Evolutionary conservation across 2,329 filamentous ascomycete species (phyloP).

Genomic region (Penicillium sp.): DNA sequence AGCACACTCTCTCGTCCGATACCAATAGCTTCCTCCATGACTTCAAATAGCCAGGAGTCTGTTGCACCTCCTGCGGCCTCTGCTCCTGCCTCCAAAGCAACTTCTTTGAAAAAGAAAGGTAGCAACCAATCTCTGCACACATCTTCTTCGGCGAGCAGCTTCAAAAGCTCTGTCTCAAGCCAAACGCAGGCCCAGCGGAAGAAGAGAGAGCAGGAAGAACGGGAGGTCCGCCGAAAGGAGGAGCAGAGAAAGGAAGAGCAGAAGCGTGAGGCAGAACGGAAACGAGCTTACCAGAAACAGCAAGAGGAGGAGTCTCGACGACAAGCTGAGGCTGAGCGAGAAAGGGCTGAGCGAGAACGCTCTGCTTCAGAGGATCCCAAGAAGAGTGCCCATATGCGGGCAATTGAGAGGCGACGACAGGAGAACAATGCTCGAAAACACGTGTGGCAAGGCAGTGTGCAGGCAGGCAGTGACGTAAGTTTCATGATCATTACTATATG

Average conservation of each 20-base stretch:
- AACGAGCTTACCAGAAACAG: constrained; percentile 64
- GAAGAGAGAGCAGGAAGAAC: constrained; percentile 85
- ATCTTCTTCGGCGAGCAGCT: constrained; percentile 58
- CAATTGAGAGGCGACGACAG: constrained; percentile 58
- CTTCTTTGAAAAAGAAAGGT: constrained; percentile 64
- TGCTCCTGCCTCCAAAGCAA: constrained; percentile 54
- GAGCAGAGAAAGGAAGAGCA: constrained; percentile 77
- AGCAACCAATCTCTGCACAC: constrained; percentile 70
- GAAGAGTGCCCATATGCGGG: constrained; percentile 69
- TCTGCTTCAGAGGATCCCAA: constrained; percentile 64
- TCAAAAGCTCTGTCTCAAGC: constrained; percentile 69
- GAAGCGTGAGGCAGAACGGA: constrained; percentile 62
- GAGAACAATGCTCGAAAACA: constrained; percentile 53
- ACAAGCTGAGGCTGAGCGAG: constrained; percentile 61
- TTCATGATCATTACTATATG: background rate
- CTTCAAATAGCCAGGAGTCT: constrained; percentile 64
- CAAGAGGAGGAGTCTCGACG: constrained; percentile 68
- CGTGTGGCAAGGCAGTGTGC: constrained; percentile 53
- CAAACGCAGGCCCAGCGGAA: constrained; percentile 70
- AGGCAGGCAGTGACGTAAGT: constrained; percentile 48
- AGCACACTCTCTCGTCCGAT: constrained; percentile 54
- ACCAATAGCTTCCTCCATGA: constrained; percentile 55
- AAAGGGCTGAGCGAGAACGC: constrained; percentile 51
- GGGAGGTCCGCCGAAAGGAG: constrained; percentile 76
- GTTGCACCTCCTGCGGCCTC: constrained; percentile 54